Evolutionary conservation across 2,329 filamentous ascomycete species (phyloP).

Genomic region (Cladobotryum mycophilum): DNA sequence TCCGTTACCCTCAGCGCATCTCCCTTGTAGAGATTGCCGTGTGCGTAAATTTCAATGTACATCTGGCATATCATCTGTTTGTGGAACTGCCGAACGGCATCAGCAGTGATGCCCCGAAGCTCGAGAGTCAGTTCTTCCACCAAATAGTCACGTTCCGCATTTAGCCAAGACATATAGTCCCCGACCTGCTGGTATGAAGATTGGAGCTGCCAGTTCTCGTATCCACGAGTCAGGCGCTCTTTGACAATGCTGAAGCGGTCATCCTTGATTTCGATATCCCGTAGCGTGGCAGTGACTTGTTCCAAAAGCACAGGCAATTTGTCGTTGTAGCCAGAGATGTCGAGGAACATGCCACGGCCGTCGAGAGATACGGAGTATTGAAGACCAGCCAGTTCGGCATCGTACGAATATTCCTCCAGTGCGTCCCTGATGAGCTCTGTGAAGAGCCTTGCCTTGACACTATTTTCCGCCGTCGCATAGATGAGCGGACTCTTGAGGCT

Average conservation of each 20-base stretch:
- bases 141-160: slow-evolving; percentile 67
- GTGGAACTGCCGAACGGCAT: slow-evolving; percentile 71
- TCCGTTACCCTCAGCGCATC: slow-evolving; percentile 82
- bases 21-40: slow-evolving; percentile 92
- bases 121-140: slow-evolving; percentile 76
- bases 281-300: slow-evolving; percentile 78
- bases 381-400: slow-evolving; percentile 86
- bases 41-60: slow-evolving; percentile 80
- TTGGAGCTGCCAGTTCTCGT: slow-evolving; percentile 81
- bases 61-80: slow-evolving; percentile 75
- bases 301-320: slow-evolving; percentile 88
- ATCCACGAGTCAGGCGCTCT: slow-evolving; percentile 68
- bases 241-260: slow-evolving; percentile 89
- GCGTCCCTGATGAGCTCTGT: slow-evolving; percentile 83
- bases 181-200: slow-evolving; percentile 86
- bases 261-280: slow-evolving; percentile 75
- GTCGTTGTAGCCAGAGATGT: slow-evolving; percentile 89
- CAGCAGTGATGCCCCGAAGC: slow-evolving; percentile 64
- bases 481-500: slow-evolving; percentile 73
- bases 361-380: slow-evolving; percentile 74
- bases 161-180: slow-evolving; percentile 75
- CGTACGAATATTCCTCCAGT: slow-evolving; percentile 88
- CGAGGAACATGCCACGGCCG: slow-evolving; percentile 66
- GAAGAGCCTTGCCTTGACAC: slow-evolving; percentile 73
- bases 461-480: slow-evolving; percentile 70